Conservation (phyloP, 768 basidiomycete genomes). For the Fomitopsis serialis region DNA sequence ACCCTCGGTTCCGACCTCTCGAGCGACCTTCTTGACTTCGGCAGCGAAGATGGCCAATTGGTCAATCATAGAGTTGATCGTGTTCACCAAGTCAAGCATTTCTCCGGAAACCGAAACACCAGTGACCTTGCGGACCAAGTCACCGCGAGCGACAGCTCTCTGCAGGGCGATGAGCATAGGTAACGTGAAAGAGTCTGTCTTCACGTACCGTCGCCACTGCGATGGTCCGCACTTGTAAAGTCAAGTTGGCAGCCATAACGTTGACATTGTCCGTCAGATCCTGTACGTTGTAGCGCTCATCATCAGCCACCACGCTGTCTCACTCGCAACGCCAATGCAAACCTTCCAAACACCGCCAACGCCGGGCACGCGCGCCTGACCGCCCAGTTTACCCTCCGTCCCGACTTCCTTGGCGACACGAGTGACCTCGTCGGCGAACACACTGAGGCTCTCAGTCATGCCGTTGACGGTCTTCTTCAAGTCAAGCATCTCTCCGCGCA, state of each 20-base stretch:
- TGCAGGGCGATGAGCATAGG: constrained; percentile 18
- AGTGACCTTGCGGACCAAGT: constrained; percentile 88
- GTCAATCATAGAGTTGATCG: constrained; percentile 89
- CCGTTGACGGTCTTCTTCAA: constrained; percentile 90
- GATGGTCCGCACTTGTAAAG: constrained; percentile 89
- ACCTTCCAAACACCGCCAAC: constrained; percentile 96
- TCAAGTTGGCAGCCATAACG: constrained; percentile 92
- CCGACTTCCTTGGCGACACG: constrained; percentile 95
- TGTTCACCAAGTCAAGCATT: constrained; percentile 93
- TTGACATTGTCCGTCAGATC: constrained; percentile 95
- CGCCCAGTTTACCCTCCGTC: constrained; percentile 91
- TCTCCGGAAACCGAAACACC: constrained; percentile 93
- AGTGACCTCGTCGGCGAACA: constrained; percentile 80
- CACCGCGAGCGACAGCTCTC: constrained; percentile 92
- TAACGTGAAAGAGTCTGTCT: neutral
- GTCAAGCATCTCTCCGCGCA: constrained; percentile 87
- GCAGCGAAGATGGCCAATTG: constrained; percentile 65
- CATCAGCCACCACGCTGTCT: neutral
- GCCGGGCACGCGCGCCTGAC: constrained; percentile 89
- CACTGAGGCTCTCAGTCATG: constrained; percentile 85
- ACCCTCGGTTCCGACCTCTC: constrained; percentile 98
- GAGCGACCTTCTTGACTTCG: constrained; percentile 91
- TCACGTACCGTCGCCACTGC: constrained; percentile 79
- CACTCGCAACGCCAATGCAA: neutral
- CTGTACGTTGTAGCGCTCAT: constrained; percentile 17